Evolutionary conservation across 2,329 filamentous ascomycete species (phyloP), one percentile per base, ranked within the genome.

Genomic region (Atkinsonella texensis): DNA sequence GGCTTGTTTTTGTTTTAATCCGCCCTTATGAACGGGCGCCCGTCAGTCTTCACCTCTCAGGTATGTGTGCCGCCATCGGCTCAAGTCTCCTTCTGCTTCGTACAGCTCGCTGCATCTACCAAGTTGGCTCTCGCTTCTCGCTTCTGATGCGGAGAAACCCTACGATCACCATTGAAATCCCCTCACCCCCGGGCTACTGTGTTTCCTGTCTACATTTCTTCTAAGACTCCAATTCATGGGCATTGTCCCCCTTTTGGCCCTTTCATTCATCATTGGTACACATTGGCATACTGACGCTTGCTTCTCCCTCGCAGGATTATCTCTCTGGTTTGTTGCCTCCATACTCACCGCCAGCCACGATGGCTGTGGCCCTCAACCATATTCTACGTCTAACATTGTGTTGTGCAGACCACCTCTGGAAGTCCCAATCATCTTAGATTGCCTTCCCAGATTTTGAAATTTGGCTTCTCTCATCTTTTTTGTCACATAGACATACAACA

Each of bases 11-110:
- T 42, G 51, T n/a, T n/a, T n/a, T n/a, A 70, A 76, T 71, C 76
- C 76, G 84, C 82, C 77, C 83, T 84, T 85, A 89, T 89, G 85
- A 85, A 83, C 84, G 84, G 84, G 77, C 83, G 84, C 79, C 77
- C 80, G 74, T 88, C 86, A 71, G 79, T 84, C 71, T 90, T 89
- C 77, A 90, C 86, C 74, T 90, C 85, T 73, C 86, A 90, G 82
- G 85, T 88, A 84, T n/a, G n/a, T 56, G 58, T 53, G 44, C 50
- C 46, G 76, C 46, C 44, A 49, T 45, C 44, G 43, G 44, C 40
- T 39, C 41, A 20, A n/a, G 33, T 11, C 35, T 33, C 17, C 28
- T 46, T 39, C 5, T n/a, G 11, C 28, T 33, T 20, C 7, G 2
- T 23, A 10, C 46, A 13, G 5, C 17, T 6, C 17, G 31, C 18